Evolutionary conservation across 192 early-diverging fungal species (phyloP).

Genomic region (Entophlyctis luteolus): DNA sequence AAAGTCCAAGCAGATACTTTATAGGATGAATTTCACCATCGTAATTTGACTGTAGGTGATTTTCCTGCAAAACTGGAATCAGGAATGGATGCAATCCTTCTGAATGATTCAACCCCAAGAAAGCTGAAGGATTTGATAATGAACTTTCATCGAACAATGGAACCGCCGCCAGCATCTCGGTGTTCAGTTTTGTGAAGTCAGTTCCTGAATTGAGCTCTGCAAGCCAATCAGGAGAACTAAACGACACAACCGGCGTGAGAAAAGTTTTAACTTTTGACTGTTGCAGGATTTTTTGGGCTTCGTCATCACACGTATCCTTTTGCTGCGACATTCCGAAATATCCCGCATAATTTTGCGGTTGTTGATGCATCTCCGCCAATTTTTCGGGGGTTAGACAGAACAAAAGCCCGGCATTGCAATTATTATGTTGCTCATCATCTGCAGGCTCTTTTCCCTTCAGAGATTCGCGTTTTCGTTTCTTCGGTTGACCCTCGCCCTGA

Average conservation of each 20-base stretch:
- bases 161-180: not conserved
- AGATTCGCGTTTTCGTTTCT: not conserved
- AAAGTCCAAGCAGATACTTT: not conserved
- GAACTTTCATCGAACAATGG: not conserved
- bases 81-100: not conserved
- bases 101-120: not conserved
- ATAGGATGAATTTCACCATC: not conserved
- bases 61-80: not conserved
- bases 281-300: not conserved
- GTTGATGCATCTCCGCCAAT: not conserved
- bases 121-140: not conserved
- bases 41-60: not conserved
- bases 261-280: too few species aligned
- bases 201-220: not conserved
- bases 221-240: not conserved
- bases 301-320: not conserved
- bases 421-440: not conserved
- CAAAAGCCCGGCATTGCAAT: not conserved
- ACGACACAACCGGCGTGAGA: not conserved
- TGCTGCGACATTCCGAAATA: too few species aligned
- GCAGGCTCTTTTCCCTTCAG: not conserved
- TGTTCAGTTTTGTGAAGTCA: not conserved
- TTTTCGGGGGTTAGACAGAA: conserved; percentile 7
- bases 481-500: not conserved
- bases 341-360: not conserved